A percentile compares a stretch with the other conserved stretches of the same genome.
Evolutionary conservation across 805 yeast species (phyloP).

Genomic region (Grigorovia transvaalensis): DNA sequence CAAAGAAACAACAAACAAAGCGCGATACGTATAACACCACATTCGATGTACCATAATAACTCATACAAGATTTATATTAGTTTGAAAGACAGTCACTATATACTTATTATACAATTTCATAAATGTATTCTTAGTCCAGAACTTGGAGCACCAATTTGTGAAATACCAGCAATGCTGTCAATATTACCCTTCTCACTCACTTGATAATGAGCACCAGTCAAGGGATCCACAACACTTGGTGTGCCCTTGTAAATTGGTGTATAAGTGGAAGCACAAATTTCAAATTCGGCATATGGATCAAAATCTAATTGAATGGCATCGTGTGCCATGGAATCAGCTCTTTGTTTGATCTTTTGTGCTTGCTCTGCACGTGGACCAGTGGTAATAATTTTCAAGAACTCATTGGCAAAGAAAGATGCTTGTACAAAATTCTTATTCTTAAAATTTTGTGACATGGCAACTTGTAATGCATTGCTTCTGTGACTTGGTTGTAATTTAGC

Average conservation of each 20-base stretch:
- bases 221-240: constrained; percentile 59
- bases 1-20: no score
- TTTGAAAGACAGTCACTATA: not conserved
- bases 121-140: constrained; percentile 62
- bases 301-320: constrained; percentile 88
- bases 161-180: constrained; percentile 65
- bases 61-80: not conserved
- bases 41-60: not conserved
- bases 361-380: constrained; percentile 79
- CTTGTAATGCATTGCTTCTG: constrained; percentile 78
- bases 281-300: constrained; percentile 86
- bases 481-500: constrained; percentile 76
- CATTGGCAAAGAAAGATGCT: constrained; percentile 83
- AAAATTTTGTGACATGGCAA: constrained; percentile 89
- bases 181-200: constrained; percentile 65
- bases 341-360: constrained; percentile 72
- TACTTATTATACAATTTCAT: constrained; percentile 2
- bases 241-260: constrained; percentile 83
- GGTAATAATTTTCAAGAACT: constrained; percentile 59
- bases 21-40: no score
- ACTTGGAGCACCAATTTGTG: constrained; percentile 82
- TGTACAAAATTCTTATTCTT: constrained; percentile 78
- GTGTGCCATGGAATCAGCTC: constrained; percentile 67
- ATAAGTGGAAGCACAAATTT: constrained; percentile 74
- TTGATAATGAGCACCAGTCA: constrained; percentile 85